Base-by-base conservation (phyloP, 2,329 filamentous ascomycete genomes). In the Onygenales sp. region DNA sequence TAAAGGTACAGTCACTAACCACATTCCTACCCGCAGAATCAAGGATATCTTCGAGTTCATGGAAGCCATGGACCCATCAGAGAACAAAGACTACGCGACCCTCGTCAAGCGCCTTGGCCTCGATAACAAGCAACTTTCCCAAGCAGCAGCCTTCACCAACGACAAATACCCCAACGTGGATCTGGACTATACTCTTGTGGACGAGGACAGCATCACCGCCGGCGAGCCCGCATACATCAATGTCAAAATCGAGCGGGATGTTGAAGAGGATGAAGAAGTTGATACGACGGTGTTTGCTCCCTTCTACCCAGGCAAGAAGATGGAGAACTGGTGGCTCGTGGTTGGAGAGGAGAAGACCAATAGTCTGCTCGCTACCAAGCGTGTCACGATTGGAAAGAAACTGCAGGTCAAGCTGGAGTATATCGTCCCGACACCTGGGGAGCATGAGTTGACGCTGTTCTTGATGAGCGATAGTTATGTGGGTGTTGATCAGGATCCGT, bases 321-420 rank as follows among this genome's bases (percentile, higher is more conserved):
- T 89, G 75, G 93, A 98, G 78, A 95, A 93, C 67, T 98, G 91
- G 91, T 98, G 93, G 93, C 75, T 98, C 53, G 89, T 98, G 17
- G 89, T 98, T 36, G 92, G 91, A 33, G 91, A 97, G 62, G 90
- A 96, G 73, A 86, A 83, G 68, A 89, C 86, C 42, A 92, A 89
- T 75, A 91, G 80, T 58, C 76, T 98, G 57, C 77, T 97, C 54
- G 91, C 89, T 2, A 95, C 97, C 75, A 98, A 97, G 79, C 83
- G 92, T 61, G 85, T 98, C 56, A 95, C 91, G 1, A 86, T 98
- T 58, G 86, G 84, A 42, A 81, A 81, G 61, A 84, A 86, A 66
- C 73, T 95, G 63, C 86, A 88, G 64, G 80, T 90, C 54, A 84
- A 83, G 65, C 75, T 98, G 58, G 91, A 97, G 72, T 95, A 91